Base-by-base conservation (phyloP, 176 grass and related monocot genomes). In the Thalia dealbata region DNA sequence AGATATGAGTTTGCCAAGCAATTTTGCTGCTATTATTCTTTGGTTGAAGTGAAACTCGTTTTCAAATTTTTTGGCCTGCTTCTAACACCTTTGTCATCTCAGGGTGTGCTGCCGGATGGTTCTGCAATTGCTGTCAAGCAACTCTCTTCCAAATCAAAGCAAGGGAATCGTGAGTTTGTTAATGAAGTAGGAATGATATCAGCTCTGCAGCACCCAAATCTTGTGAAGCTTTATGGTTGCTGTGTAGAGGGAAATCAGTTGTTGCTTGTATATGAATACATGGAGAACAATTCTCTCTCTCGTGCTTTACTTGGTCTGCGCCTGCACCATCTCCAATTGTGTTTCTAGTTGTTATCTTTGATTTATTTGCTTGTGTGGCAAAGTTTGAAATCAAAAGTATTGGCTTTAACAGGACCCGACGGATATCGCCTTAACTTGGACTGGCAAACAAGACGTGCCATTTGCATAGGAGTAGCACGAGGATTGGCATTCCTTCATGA, bases 401-500 rank as follows among this genome's bases (percentile, higher is more conserved):
- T n/a, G 25, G 28, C 22, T 67, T 69, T 46, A 27, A 75, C 71
- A 91, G 92, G 92, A 62, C 67, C 74, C 0, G 19, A 75, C 58
- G 86, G 85, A 52, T 77, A 75, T 66, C 82, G 79, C 19, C 64
- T 96, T 38, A 85, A 89, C 77, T 72, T 91, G 45, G 78, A 87
- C 23, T 96, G 92, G 92, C 32, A 58, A 76, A 89, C 79, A 79
- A 73, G 92, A 78, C 78, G 72, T 30, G 85, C 75, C 25, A 89
- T 91, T 78, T 91, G 86, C 82, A 63, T 89, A 60, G 89, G 92
- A 73, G 87, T 82, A 7, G 92, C 92, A 4, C 87, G 78, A 76
- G 92, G 92, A 44, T 73, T 96, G 64, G 71, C 75, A 44, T 91
- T 89, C 85, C 88, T 96, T 61, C 92, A 96, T 67, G 92, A 96